A percentile compares a stretch with the other conserved stretches of the same genome.
These are phyloP conservation scores for Phaffomyces opuntiae DNA, from an alignment of 805 yeast genomes.

Conservation along the genomic window DNA sequence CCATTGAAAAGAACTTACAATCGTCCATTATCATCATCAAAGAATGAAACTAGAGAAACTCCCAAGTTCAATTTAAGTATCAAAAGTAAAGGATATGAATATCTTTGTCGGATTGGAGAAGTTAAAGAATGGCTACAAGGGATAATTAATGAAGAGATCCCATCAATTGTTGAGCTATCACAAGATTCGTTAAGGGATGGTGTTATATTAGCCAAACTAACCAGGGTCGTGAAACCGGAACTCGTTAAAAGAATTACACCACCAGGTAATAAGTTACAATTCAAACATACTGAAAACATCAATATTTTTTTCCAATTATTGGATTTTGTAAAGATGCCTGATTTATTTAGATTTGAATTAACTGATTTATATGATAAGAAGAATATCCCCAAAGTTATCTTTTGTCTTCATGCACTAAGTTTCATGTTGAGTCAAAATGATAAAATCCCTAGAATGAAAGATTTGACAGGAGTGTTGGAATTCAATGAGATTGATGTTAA, in stretches of 20 bases:
- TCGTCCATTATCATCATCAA: neutral
- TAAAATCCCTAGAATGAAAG: constrained; percentile 52
- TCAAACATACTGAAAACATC: constrained; percentile 89
- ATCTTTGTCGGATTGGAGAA: constrained; percentile 72
- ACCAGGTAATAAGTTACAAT: constrained; percentile 61
- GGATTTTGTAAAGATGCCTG: constrained; percentile 70
- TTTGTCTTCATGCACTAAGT: constrained; percentile 84
- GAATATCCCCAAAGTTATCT: constrained; percentile 88
- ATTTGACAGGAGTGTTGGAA: constrained; percentile 52
- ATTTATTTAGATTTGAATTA: constrained; percentile 80
- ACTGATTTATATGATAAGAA: constrained; percentile 91
- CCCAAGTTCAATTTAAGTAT: constrained; percentile 12
- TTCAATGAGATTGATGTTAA: constrained; percentile 66
- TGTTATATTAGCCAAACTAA: constrained; percentile 72
- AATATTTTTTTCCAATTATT: constrained; percentile 71
- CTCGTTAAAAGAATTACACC: constrained; percentile 48
- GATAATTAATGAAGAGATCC: constrained; percentile 50
- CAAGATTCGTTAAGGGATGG: constrained; percentile 74
- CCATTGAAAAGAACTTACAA: constrained; percentile 17
- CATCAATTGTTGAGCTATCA: constrained; percentile 47
- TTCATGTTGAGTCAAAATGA: constrained; percentile 54
- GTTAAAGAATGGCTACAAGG: constrained; percentile 76
- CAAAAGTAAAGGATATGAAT: constrained; percentile 55
- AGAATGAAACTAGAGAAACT: neutral
- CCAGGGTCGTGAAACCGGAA: constrained; percentile 64